Evolutionary conservation across 1,139 yeast genomes (phyloP).

Genomic region (Groenewaldozyma auringiensis): DNA sequence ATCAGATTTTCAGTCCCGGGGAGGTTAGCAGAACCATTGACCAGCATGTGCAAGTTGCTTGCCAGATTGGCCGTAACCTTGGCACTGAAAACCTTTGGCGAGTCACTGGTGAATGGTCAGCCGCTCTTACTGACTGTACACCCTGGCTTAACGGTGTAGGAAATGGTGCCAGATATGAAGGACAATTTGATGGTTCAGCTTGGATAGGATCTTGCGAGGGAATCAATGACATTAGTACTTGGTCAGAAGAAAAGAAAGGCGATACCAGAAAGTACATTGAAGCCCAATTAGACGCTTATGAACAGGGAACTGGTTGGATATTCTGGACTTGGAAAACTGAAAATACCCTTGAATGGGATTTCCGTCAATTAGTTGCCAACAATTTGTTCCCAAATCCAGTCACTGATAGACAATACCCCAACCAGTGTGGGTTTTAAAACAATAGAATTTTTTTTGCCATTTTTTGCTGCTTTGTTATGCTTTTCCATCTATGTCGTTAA

Average conservation of each 20-base stretch:
- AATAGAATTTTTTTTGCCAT: too few species aligned
- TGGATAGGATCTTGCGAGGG: constrained; percentile 59
- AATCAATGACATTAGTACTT: constrained; percentile 46
- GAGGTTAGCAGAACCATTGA: constrained; percentile 52
- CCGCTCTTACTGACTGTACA: constrained; percentile 91
- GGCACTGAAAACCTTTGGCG: constrained; percentile 59
- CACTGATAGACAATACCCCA: constrained; percentile 53
- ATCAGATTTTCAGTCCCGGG: constrained; percentile 70
- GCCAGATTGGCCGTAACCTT: constrained; percentile 50
- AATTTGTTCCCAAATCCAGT: constrained; percentile 80
- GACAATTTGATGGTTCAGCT: constrained; percentile 43
- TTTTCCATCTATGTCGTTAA: neutral
- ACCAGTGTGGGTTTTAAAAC: constrained; percentile 48
- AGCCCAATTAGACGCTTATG: constrained; percentile 84
- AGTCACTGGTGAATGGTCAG: constrained; percentile 87
- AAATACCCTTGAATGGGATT: constrained; percentile 79
- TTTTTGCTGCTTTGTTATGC: too few species aligned
- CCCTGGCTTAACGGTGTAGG: constrained; percentile 89
- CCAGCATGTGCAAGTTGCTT: constrained; percentile 56
- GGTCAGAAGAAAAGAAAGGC: constrained; percentile 52
- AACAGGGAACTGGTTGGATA: constrained; percentile 70
- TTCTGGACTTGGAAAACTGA: constrained; percentile 91
- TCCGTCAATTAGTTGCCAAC: constrained; percentile 45
- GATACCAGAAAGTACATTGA: constrained; percentile 68
- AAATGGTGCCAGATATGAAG: constrained; percentile 79